A percentile compares a stretch with the other conserved stretches of the same genome.
Conservation (phyloP, 805 yeast species). For the Pichia membranifaciens region DNA sequence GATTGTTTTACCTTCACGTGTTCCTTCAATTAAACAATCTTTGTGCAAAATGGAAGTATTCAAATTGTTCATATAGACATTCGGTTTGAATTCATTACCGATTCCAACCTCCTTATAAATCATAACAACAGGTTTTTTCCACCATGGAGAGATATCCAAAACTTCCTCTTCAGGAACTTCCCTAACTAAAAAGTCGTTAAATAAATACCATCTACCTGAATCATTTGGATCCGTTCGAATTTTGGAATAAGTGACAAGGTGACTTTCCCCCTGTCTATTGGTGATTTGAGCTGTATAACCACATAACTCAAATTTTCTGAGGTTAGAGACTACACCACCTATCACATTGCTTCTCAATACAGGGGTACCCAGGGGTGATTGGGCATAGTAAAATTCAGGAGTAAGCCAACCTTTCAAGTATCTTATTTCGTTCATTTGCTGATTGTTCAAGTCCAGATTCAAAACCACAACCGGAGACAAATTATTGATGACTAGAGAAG, state of each 20-base stretch:
- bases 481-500: conserved; percentile 42
- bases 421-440: conserved; percentile 49
- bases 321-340: conserved; percentile 18
- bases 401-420: conserved; percentile 52
- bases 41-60: conserved; percentile 63
- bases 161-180: conserved; percentile 74
- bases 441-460: conserved; percentile 49
- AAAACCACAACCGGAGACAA: conserved; percentile 63
- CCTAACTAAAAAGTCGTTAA: conserved; percentile 86
- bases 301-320: conserved; percentile 49
- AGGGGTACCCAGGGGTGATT: conserved; percentile 25
- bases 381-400: conserved; percentile 45
- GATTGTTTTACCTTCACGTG: conserved; percentile 48
- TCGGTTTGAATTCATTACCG: conserved; percentile 37
- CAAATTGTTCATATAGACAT: conserved; percentile 47
- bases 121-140: conserved; percentile 79
- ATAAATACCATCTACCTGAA: conserved; percentile 58
- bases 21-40: conserved; percentile 67
- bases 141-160: conserved; percentile 58
- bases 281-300: conserved; percentile 68
- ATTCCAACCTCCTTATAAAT: conserved; percentile 52
- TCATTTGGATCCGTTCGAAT: conserved; percentile 15
- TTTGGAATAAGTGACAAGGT: conserved; percentile 44
- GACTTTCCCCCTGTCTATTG: conserved; percentile 49
- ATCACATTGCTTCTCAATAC: conserved; percentile 23